A percentile compares a stretch with the other conserved stretches of the same genome.
These are phyloP conservation scores for Jackrogersella multiformis DNA, from an alignment of 495 filamentous ascomycete species.

Conservation along the genomic window DNA sequence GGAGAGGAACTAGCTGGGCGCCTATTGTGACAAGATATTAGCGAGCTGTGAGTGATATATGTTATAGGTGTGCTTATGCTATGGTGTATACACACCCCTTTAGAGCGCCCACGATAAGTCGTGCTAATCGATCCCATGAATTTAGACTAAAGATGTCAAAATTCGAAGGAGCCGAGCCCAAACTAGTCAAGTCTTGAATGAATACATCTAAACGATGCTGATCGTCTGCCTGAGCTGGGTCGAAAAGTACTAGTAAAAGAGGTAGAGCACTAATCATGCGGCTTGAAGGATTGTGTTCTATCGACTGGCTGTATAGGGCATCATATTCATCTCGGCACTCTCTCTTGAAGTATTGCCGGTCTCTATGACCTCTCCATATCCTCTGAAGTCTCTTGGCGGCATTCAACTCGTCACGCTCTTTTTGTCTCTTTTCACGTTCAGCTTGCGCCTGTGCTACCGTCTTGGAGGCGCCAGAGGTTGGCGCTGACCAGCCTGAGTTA, in stretches of 20 bases:
- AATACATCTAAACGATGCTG: slow-evolving; percentile 48
- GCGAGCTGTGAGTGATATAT: too few species aligned
- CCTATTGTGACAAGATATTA: slow-evolving; percentile 33
- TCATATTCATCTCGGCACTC: slow-evolving; percentile 77
- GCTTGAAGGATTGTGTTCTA: slow-evolving; percentile 12
- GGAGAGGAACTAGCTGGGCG: slow-evolving; percentile 30
- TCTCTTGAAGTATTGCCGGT: slow-evolving; percentile 64
- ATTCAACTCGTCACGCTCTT: slow-evolving; percentile 79
- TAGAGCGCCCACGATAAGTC: slow-evolving; percentile 48
- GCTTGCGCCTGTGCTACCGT: slow-evolving; percentile 86
- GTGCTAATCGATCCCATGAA: slow-evolving; percentile 48
- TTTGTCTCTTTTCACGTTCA: slow-evolving; percentile 81
- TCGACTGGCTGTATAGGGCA: slow-evolving; percentile 47
- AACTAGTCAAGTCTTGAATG: slow-evolving; percentile 46
- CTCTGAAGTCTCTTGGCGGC: slow-evolving; percentile 80
- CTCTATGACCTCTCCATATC: slow-evolving; percentile 82
- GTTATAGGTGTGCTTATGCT: neutral
- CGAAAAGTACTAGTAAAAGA: slow-evolving; percentile 49
- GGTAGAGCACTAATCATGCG: slow-evolving; percentile 48
- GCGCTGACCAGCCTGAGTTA: slow-evolving; percentile 57
- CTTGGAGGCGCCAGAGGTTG: slow-evolving; percentile 69
- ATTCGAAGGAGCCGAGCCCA: slow-evolving; percentile 28
- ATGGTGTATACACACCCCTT: slow-evolving; percentile 39
- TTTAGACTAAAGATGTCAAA: slow-evolving; percentile 41
- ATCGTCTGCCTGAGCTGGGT: slow-evolving; percentile 46